These are phyloP conservation scores for Alternaria sp. DNA, from an alignment of 2,329 filamentous ascomycete genomes.

Conservation along the genomic window DNA sequence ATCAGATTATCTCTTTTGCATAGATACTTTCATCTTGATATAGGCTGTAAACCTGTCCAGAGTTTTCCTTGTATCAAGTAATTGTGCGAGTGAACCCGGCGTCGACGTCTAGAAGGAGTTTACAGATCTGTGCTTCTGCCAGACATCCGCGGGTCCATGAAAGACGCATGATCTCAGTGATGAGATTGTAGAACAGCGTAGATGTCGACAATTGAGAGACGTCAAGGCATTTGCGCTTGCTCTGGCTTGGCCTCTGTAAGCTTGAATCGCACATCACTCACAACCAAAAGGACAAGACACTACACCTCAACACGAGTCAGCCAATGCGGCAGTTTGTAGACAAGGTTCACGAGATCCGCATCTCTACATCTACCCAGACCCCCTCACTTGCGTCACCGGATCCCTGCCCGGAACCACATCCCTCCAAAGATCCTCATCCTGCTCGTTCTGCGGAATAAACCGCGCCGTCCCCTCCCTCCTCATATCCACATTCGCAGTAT, in stretches of 20 bases:
- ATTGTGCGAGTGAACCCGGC: background rate
- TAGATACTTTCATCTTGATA: background rate
- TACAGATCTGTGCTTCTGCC: background rate
- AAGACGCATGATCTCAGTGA: background rate
- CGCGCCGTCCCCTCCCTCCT: too few species aligned
- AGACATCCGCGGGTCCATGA: background rate
- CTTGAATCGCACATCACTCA: too few species aligned
- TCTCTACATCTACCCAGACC: background rate
- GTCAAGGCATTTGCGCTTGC: too few species aligned
- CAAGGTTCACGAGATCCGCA: too few species aligned
- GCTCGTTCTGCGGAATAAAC: slow-evolving; percentile 33
- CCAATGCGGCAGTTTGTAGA: too few species aligned
- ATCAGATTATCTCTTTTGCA: background rate
- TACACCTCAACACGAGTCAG: too few species aligned
- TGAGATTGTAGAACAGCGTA: too few species aligned
- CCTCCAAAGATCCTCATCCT: slow-evolving; percentile 40
- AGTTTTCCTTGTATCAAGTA: background rate
- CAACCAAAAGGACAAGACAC: too few species aligned
- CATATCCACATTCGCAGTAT: too few species aligned
- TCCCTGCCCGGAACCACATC: slow-evolving; percentile 27
- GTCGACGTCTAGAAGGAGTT: background rate
- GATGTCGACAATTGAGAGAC: too few species aligned
- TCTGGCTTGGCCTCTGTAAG: too few species aligned
- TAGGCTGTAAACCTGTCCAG: background rate
- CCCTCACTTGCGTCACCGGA: slow-evolving; percentile 16